Percentiles rank a stretch among this genome's conserved stretches.
Conservation (phyloP, 768 basidiomycete species). For the Galerina marginata region DNA sequence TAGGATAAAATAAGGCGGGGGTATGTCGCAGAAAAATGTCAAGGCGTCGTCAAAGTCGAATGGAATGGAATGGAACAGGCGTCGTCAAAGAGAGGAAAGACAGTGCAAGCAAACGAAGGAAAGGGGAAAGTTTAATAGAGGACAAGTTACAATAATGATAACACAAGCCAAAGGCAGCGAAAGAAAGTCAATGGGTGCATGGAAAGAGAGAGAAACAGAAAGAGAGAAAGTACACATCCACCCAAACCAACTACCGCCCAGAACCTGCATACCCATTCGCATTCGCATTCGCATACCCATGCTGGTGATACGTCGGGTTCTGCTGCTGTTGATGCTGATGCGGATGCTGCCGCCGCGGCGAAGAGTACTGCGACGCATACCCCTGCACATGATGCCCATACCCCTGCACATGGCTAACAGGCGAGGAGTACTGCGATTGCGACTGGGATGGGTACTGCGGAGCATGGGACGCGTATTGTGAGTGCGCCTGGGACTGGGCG, state of each 20-base stretch:
- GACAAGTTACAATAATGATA: conserved; percentile 8
- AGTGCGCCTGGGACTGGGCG: too few species aligned
- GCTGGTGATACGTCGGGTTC: too few species aligned
- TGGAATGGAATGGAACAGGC: too few species aligned
- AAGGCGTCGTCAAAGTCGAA: too few species aligned
- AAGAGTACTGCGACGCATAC: conserved; percentile 14
- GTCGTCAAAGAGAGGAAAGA: neutral
- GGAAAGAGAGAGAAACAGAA: neutral
- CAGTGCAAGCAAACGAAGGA: neutral
- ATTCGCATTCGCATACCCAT: conserved; percentile 3
- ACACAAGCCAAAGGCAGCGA: neutral
- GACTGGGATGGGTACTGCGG: conserved; percentile 2
- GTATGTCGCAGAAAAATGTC: neutral
- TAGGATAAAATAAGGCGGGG: neutral
- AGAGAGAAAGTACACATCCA: too few species aligned
- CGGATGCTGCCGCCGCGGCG: neutral
- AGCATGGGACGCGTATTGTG: too few species aligned
- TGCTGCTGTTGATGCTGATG: too few species aligned
- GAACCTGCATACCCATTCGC: neutral
- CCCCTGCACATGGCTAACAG: conserved; percentile 8
- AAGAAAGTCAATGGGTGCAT: neutral
- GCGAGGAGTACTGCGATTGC: conserved; percentile 17
- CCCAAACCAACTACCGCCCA: too few species aligned
- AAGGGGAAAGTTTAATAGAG: neutral
- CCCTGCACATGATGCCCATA: conserved; percentile 2